These are phyloP conservation scores for Escovopsis weberi DNA, from an alignment of 2,329 filamentous ascomycete species.

Conservation along the genomic window DNA sequence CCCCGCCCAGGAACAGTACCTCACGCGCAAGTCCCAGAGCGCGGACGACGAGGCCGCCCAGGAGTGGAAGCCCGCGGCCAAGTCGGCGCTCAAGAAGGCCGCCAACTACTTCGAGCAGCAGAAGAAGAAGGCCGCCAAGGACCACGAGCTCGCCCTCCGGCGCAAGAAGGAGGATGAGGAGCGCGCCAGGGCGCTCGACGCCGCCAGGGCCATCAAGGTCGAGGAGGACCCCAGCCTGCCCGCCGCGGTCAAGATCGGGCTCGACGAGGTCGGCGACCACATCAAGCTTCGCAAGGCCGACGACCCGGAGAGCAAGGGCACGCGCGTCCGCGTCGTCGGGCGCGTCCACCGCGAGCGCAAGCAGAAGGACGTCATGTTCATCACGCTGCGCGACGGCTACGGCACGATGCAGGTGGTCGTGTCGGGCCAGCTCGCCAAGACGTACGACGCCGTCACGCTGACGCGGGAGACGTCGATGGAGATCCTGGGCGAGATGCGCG, in stretches of 20 bases:
- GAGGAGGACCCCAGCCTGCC: constrained; percentile 46
- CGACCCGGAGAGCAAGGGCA: constrained; percentile 34
- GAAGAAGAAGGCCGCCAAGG: constrained; percentile 11
- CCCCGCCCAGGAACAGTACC: constrained; percentile 17
- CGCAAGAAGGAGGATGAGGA: constrained; percentile 10
- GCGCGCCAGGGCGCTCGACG: constrained; percentile 37
- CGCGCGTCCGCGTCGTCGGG: constrained; percentile 65
- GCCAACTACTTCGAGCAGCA: constrained; percentile 10
- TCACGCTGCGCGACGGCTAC: constrained; percentile 75
- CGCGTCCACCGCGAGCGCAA: constrained; percentile 67
- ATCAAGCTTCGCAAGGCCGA: constrained; percentile 19
- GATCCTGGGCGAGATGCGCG: constrained; percentile 69
- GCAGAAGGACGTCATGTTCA: constrained; percentile 68
- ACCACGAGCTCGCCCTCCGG: constrained; percentile 8
- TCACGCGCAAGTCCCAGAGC: constrained; percentile 39
- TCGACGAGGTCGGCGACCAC: constrained; percentile 15
- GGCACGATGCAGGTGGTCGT: constrained; percentile 27
- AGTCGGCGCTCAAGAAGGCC: constrained; percentile 10
- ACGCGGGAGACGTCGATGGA: constrained; percentile 78
- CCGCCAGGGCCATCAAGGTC: constrained; percentile 61
- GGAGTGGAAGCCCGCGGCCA: constrained; percentile 19
- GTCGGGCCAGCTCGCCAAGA: constrained; percentile 66
- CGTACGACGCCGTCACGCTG: constrained; percentile 79
- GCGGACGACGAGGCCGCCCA: constrained; percentile 17
- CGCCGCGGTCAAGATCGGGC: constrained; percentile 68